phyloP scores from a whole-genome alignment of 1,139 yeast genomes.

The Trichomonascaceae sp. region DNA sequence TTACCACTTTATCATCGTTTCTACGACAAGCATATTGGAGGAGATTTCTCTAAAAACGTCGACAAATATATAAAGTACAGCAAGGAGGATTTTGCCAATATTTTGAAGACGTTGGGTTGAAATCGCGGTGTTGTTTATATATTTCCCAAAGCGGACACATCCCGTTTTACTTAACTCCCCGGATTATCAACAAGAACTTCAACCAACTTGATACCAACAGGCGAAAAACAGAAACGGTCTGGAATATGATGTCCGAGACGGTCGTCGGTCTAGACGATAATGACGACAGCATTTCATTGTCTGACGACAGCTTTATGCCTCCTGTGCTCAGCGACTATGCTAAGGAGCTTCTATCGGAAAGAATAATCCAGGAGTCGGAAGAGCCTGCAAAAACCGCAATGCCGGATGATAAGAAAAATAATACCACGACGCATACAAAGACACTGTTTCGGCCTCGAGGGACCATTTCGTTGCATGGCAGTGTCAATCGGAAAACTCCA shows the following conservation, averaged over 20 bases:
- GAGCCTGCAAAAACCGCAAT: background rate
- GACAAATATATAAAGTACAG: constrained; percentile 71
- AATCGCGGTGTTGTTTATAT: constrained; percentile 1
- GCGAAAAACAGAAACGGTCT: background rate
- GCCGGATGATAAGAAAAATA: background rate
- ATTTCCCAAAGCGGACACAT: constrained; percentile 3
- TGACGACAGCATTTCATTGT: constrained; percentile 27
- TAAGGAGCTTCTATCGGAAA: constrained; percentile 36
- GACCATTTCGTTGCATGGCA: background rate
- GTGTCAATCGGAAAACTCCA: background rate
- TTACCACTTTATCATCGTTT: constrained; percentile 80
- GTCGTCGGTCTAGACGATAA: constrained; percentile 13
- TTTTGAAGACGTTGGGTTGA: constrained; percentile 13
- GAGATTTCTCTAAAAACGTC: constrained; percentile 69
- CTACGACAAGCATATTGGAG: constrained; percentile 63
- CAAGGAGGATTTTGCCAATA: constrained; percentile 52
- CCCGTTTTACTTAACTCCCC: background rate
- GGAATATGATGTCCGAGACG: constrained; percentile 6
- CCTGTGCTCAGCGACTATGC: constrained; percentile 57
- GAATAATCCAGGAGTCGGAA: background rate
- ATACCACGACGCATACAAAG: background rate
- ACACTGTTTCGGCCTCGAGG: background rate
- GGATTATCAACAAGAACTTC: background rate
- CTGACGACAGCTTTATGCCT: constrained; percentile 51
- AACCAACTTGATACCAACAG: background rate